These are phyloP conservation scores for Ophiocordyceps camponoti-saundersi DNA, from an alignment of 2,329 filamentous ascomycete genomes.

Conservation along the genomic window DNA sequence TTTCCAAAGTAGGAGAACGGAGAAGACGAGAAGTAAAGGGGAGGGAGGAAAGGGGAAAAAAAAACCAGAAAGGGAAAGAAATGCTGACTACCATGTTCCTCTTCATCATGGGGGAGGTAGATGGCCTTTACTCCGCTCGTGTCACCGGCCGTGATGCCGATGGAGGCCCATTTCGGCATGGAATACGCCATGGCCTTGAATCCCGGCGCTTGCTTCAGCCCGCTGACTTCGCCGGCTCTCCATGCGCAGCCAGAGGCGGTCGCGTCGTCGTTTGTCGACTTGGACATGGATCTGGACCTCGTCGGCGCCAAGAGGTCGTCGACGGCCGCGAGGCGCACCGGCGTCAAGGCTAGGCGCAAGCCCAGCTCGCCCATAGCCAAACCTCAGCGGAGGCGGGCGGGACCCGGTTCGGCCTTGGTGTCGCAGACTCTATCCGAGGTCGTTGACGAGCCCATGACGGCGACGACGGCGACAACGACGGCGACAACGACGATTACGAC, in stretches of 20 bases:
- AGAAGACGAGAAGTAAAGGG: too few species aligned
- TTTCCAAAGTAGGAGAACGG: too few species aligned
- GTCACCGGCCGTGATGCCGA: slow-evolving; percentile 68
- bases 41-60: too few species aligned
- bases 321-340: slow-evolving; percentile 33
- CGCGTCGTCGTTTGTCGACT: slow-evolving; percentile 28
- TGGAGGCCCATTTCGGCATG: slow-evolving; percentile 52
- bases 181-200: slow-evolving; percentile 39
- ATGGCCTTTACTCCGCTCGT: slow-evolving; percentile 68
- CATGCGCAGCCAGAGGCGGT: slow-evolving; percentile 49
- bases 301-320: slow-evolving; percentile 15
- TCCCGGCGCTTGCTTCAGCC: slow-evolving; percentile 64
- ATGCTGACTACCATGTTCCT: too few species aligned
- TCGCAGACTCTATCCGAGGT: slow-evolving; percentile 34
- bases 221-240: slow-evolving; percentile 63
- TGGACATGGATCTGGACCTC: slow-evolving; percentile 31
- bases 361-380: slow-evolving; percentile 57
- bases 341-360: slow-evolving; percentile 33
- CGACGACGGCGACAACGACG: slow-evolving; percentile 19
- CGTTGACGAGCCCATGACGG: slow-evolving; percentile 23
- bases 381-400: slow-evolving; percentile 36
- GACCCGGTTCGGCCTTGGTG: slow-evolving; percentile 36
- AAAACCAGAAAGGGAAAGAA: too few species aligned
- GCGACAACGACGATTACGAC: slow-evolving; percentile 35
- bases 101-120: slow-evolving; percentile 23